Conservation (phyloP, 2,329 filamentous ascomycete species). For the Hymenoscyphus occultus region DNA sequence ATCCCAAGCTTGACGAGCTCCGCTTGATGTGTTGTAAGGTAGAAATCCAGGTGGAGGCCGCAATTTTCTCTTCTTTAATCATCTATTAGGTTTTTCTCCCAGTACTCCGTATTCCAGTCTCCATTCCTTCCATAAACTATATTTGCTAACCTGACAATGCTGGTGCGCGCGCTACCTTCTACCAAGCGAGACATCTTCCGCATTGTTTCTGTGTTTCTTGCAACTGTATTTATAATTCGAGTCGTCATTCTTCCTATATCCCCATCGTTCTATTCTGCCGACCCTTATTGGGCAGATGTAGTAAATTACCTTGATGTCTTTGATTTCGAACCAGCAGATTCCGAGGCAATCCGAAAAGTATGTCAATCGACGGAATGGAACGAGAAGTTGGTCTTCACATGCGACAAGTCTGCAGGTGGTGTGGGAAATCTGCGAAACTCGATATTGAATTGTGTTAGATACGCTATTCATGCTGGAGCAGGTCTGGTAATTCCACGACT, state of each 20-base stretch:
- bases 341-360: slow-evolving; percentile 24
- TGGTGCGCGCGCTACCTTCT: background rate
- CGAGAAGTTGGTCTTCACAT: slow-evolving; percentile 28
- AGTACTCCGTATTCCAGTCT: background rate
- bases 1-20: too few relatives aligned
- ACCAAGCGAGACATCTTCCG: background rate
- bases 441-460: slow-evolving; percentile 33
- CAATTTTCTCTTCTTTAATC: background rate
- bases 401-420: slow-evolving; percentile 30
- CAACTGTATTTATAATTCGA: too few relatives aligned
- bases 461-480: slow-evolving; percentile 22
- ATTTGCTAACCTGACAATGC: background rate
- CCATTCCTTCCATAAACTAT: background rate
- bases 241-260: background rate
- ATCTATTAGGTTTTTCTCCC: background rate
- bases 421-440: slow-evolving; percentile 34
- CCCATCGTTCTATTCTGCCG: background rate
- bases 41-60: background rate
- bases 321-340: slow-evolving; percentile 26
- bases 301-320: slow-evolving; percentile 21
- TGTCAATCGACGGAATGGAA: slow-evolving; percentile 31
- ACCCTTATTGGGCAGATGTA: background rate
- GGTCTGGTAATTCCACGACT: slow-evolving; percentile 23
- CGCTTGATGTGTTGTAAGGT: too few relatives aligned
- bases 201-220: background rate